Conservation (phyloP, 2,329 filamentous ascomycete genomes). For the Talaromyces islandicus region DNA sequence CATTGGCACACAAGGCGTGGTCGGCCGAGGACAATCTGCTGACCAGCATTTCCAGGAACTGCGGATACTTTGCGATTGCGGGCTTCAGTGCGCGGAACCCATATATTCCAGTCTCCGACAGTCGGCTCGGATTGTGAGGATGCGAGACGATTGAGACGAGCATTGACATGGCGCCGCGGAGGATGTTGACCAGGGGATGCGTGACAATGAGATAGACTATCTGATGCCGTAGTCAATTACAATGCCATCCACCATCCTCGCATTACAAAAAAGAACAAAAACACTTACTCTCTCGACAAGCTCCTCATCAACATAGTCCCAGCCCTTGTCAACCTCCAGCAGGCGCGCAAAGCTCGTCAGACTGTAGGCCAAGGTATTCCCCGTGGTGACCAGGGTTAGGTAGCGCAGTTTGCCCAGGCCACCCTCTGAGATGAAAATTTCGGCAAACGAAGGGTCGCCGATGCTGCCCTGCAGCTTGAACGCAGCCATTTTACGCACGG, state of each 20-base stretch:
- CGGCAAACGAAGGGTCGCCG: slow-evolving; percentile 92
- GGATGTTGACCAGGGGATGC: slow-evolving; percentile 93
- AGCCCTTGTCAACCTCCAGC: slow-evolving; percentile 94
- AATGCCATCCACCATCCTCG: neutral
- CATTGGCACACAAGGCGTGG: slow-evolving; percentile 91
- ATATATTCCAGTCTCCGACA: slow-evolving; percentile 54
- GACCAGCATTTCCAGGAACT: slow-evolving; percentile 92
- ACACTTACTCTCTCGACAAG: slow-evolving; percentile 52
- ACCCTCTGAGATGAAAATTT: slow-evolving; percentile 87
- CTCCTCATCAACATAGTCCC: slow-evolving; percentile 61
- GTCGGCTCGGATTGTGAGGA: slow-evolving; percentile 56
- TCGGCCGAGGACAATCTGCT: slow-evolving; percentile 88
- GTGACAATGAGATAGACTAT: slow-evolving; percentile 90
- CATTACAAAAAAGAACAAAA: no score
- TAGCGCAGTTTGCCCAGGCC: slow-evolving; percentile 76
- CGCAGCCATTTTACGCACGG: slow-evolving; percentile 93
- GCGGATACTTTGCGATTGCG: slow-evolving; percentile 81
- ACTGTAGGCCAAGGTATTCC: slow-evolving; percentile 93
- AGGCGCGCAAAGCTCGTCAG: slow-evolving; percentile 81
- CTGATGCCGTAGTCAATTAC: slow-evolving; percentile 26
- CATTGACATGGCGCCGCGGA: slow-evolving; percentile 94
- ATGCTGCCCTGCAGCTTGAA: slow-evolving; percentile 96
- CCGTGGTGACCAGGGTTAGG: slow-evolving; percentile 75
- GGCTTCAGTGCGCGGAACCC: slow-evolving; percentile 91
- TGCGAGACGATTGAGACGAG: slow-evolving; percentile 88